phyloP scores from a whole-genome alignment of 202 grass and related monocot species.

The Bolboschoenoplectus hybrid region DNA sequence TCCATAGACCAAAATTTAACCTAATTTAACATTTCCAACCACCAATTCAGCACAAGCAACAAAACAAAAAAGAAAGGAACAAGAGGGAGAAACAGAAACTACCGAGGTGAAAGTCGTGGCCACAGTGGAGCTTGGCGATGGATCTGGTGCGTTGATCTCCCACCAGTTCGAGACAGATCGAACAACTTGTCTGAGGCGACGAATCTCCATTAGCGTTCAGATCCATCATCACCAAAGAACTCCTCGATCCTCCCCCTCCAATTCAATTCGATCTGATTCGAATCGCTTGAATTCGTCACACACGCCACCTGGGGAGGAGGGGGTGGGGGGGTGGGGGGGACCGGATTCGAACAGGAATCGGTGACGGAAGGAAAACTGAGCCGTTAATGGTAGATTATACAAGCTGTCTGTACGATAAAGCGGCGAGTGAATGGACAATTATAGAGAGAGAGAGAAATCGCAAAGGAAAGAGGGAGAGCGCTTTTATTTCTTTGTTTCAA shows the following conservation, averaged over 20 bases:
- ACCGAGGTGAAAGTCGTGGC: constrained; percentile 97
- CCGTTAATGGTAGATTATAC: constrained; percentile 1
- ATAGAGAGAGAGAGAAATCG: background rate
- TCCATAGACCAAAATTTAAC: background rate
- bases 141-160: constrained; percentile 51
- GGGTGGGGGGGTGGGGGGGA: background rate
- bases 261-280: constrained; percentile 32
- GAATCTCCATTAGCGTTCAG: background rate
- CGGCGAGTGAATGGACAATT: constrained; percentile 7
- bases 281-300: constrained; percentile 22
- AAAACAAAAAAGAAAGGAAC: background rate
- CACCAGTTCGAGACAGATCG: constrained; percentile 92
- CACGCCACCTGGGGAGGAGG: background rate
- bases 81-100: constrained; percentile 33
- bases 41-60: constrained; percentile 17
- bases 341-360: background rate
- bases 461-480: constrained; percentile 18
- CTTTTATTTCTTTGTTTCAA: constrained; percentile 33
- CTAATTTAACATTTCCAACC: background rate
- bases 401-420: constrained; percentile 15
- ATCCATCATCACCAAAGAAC: constrained; percentile 24
- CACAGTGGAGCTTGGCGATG: constrained; percentile 84
- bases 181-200: constrained; percentile 44
- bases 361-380: background rate
- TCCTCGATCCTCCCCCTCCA: background rate